Base-by-base conservation (phyloP, 2,329 filamentous ascomycete genomes). In the Curvularia lunata region DNA sequence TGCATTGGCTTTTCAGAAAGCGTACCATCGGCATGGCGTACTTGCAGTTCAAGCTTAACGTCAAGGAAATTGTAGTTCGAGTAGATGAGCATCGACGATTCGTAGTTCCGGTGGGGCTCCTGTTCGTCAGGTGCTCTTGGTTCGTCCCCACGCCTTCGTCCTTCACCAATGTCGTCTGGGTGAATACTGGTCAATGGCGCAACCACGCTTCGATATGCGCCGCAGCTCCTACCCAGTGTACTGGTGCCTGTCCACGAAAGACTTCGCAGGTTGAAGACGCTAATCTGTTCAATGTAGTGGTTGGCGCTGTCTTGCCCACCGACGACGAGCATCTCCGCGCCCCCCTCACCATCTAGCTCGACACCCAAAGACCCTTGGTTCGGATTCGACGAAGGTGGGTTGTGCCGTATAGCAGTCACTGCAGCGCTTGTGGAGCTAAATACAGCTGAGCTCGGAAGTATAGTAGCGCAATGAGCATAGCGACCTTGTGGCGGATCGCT, bases 41-140 rank as follows among this genome's bases (percentile, higher is more conserved):
- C 87, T 76, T 98, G 95, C 37, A 99, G 81, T 77, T 99, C 95
- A 23, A 99, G 81, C 75, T 97, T 98, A 65, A 99, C 95, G 69
- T 99, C 94, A 54, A 99, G 78, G 71, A 99, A 99, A 77, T 99
- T 98, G 78, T 99, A 99, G 75, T 99, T 99, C 23, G 94, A 98
- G 77, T 99, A 99, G 45, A 99, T 96, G 61, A 99, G 84, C 92
- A 98, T 97, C 3, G 86, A 83, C 6, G 84, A 83, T 16, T 84
- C 85, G 19, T 76, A 78, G 72, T 50, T 78, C 71, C 62, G 51
- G 23, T 62, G 55, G 54, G 62, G 46, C 13, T 52, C 34, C 63
- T 53, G 75, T 74, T 57, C 78, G 71, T 70, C 71, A 13, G 64
- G 51, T 18, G 58, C 64, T 43, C 65, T 62, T 71, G 76, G 68